Evolutionary conservation across 805 yeast species (phyloP).

Genomic region (Barnettozyma botsteinii): DNA sequence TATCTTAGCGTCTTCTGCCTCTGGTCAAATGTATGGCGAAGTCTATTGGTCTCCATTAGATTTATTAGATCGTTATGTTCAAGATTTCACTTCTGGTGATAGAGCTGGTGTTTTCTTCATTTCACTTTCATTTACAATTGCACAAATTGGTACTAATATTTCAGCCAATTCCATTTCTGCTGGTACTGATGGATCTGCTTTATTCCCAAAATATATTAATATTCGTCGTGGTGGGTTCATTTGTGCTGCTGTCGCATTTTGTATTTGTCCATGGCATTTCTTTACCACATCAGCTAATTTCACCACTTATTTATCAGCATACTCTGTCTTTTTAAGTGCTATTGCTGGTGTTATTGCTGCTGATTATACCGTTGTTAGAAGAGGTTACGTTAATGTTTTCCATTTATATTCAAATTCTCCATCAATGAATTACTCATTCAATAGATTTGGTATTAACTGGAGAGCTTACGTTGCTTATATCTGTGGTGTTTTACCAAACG

Average conservation of each 20-base stretch:
- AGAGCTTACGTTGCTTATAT: conserved; percentile 77
- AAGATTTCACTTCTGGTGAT: conserved; percentile 38
- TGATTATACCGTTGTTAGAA: conserved; percentile 67
- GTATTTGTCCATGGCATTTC: conserved; percentile 80
- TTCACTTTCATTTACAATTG: conserved; percentile 60
- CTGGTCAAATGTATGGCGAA: conserved; percentile 34
- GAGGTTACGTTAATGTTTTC: conserved; percentile 58
- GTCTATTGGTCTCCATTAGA: conserved; percentile 33
- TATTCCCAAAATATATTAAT: conserved; percentile 55
- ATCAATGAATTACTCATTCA: conserved; percentile 50
- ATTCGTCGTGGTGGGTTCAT: conserved; percentile 76
- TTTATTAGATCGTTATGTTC: conserved; percentile 29
- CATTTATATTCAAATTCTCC: conserved; percentile 52
- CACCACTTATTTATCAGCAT: conserved; percentile 75
- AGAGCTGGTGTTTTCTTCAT: conserved; percentile 76
- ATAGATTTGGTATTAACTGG: conserved; percentile 67
- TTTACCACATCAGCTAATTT: conserved; percentile 63
- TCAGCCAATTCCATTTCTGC: conserved; percentile 64
- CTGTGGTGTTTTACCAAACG: conserved; percentile 74
- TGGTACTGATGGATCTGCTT: conserved; percentile 62
- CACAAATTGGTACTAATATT: conserved; percentile 72
- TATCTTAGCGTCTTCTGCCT: conserved; percentile 75
- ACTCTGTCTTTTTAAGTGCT: conserved; percentile 74
- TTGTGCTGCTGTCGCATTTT: conserved; percentile 65
- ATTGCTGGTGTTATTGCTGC: conserved; percentile 72